Conservation (phyloP, 2,329 filamentous ascomycete genomes). For the Neofusicoccum sp. region DNA sequence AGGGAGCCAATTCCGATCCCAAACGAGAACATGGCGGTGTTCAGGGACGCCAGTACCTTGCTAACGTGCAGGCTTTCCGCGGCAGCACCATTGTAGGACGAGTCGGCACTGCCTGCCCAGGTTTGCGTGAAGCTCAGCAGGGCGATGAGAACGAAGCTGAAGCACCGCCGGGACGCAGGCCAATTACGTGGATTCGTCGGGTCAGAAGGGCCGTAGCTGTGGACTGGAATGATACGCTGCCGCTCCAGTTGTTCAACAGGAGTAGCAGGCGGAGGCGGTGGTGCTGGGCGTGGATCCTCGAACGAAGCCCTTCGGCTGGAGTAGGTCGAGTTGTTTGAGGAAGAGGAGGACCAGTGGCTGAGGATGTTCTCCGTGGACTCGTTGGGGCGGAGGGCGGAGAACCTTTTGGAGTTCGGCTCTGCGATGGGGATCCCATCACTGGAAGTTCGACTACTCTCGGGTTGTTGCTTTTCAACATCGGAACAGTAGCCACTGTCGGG, state of each 20-base stretch:
- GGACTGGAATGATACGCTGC: constrained; percentile 6
- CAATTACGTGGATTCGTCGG: constrained; percentile 17
- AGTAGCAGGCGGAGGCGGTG: not conserved
- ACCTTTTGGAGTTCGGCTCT: not conserved
- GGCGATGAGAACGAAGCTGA: not conserved
- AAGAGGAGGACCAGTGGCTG: not conserved
- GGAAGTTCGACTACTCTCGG: not conserved
- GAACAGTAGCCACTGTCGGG: not conserved
- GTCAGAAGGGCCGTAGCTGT: constrained; percentile 1
- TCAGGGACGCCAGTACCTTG: not conserved
- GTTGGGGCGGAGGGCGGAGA: not conserved
- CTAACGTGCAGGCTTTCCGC: constrained; percentile 1
- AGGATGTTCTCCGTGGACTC: constrained; percentile 8
- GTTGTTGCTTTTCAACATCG: not conserved
- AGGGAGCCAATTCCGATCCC: constrained; percentile 15
- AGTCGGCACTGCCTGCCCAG: constrained; percentile 15
- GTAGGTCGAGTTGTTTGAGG: not conserved
- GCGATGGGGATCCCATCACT: not conserved
- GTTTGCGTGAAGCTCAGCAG: constrained; percentile 15
- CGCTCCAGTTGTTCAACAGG: not conserved
- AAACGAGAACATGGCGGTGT: constrained; percentile 12
- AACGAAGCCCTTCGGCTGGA: not conserved
- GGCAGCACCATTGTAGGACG: not conserved
- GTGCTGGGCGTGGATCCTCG: not conserved
- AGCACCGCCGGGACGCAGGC: not conserved